Evolutionary conservation across 176 grass and related monocot species (phyloP).

Genomic region (Oryza coarctata): DNA sequence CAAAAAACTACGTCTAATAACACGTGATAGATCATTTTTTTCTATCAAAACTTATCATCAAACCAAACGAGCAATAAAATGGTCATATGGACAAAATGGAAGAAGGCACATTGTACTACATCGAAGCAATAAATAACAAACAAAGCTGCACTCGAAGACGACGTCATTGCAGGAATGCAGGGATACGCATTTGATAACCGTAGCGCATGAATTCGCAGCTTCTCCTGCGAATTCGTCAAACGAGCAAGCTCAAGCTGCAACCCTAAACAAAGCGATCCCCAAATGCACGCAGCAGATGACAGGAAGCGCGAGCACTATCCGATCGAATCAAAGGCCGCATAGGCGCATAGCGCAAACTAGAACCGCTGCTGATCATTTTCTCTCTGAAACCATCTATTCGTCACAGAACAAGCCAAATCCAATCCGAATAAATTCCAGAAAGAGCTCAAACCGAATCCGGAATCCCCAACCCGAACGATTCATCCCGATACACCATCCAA

Average conservation of each 20-base stretch:
- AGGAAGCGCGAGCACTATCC: not conserved
- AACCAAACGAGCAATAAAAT: not conserved
- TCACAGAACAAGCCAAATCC: not conserved
- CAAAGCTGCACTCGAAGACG: not conserved
- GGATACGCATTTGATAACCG: not conserved
- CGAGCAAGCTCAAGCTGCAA: not conserved
- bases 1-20: not conserved
- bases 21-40: not conserved
- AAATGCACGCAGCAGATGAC: not conserved
- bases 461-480: not conserved
- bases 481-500: not conserved
- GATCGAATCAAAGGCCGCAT: slow-evolving; percentile 1
- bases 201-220: not conserved
- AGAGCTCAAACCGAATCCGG: not conserved
- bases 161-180: slow-evolving; percentile 8
- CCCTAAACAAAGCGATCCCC: not conserved
- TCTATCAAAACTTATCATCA: not conserved
- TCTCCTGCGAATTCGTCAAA: not conserved
- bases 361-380: not conserved
- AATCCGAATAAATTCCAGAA: not conserved
- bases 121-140: not conserved
- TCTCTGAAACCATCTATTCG: not conserved
- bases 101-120: not conserved
- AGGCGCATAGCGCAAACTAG: not conserved
- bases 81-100: not conserved